These are phyloP conservation scores for Echinochloa phyllopogon DNA, from an alignment of 176 grass and related monocot species.

Conservation along the genomic window DNA sequence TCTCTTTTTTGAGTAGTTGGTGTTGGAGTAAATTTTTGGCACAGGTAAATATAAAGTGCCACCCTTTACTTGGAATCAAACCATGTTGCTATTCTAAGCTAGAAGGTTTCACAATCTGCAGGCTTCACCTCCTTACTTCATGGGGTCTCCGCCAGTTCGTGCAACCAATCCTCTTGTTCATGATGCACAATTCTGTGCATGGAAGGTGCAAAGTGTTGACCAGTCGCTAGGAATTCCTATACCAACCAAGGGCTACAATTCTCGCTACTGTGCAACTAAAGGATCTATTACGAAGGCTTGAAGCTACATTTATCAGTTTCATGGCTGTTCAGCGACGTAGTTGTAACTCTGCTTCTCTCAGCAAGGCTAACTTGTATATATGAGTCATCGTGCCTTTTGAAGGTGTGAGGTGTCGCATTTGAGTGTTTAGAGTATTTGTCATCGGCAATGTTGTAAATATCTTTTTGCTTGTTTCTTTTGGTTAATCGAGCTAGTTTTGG, in stretches of 20 bases:
- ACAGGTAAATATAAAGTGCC: neutral
- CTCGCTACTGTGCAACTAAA: slow-evolving; percentile 6
- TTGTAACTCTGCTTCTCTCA: slow-evolving; percentile 34
- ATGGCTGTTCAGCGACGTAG: slow-evolving; percentile 12
- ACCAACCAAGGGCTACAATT: slow-evolving; percentile 35
- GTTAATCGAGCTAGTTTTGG: slow-evolving; percentile 34
- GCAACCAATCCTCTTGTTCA: slow-evolving; percentile 66
- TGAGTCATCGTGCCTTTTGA: neutral
- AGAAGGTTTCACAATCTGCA: slow-evolving; percentile 32
- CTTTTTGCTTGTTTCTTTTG: slow-evolving; percentile 28
- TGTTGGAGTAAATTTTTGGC: slow-evolving; percentile 3
- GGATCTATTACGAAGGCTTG: slow-evolving; percentile 44
- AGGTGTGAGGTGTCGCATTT: slow-evolving; percentile 9
- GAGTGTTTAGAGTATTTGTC: slow-evolving; percentile 14
- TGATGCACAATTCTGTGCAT: slow-evolving; percentile 52
- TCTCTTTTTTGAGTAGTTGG: slow-evolving; percentile 26
- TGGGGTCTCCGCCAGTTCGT: slow-evolving; percentile 62
- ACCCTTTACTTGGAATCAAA: neutral
- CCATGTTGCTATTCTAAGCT: slow-evolving; percentile 1
- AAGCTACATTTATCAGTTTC: slow-evolving; percentile 53
- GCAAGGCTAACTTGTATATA: slow-evolving; percentile 53
- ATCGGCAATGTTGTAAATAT: slow-evolving; percentile 34
- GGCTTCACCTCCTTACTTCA: slow-evolving; percentile 72
- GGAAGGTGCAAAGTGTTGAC: slow-evolving; percentile 44
- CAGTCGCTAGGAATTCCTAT: slow-evolving; percentile 47